A percentile compares a stretch with the other conserved stretches of the same genome.
phyloP scores from a whole-genome alignment of 2,329 filamentous ascomycete species.

The Botrytis deweyae region DNA sequence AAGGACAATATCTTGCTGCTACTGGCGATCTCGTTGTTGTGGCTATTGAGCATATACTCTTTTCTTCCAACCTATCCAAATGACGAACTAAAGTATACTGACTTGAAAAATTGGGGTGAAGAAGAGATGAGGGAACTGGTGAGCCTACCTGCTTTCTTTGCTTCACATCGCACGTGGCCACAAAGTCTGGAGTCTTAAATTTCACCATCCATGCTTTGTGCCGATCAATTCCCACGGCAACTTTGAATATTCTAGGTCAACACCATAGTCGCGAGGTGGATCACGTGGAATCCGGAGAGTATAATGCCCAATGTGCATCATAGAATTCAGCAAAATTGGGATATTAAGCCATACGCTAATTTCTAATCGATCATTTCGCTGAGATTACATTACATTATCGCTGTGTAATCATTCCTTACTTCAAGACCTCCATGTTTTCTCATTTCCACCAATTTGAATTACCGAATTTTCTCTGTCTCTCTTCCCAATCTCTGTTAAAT shows the following conservation, averaged over 20 bases:
- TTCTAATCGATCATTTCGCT: neutral
- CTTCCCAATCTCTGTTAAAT: neutral
- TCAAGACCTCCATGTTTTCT: neutral
- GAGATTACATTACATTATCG: neutral
- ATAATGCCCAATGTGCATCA: neutral
- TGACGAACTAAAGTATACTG: neutral
- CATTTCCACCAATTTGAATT: neutral
- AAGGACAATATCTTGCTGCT: slow-evolving; percentile 13
- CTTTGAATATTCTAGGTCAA: neutral
- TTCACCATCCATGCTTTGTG: neutral
- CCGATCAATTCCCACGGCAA: neutral
- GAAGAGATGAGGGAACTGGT: neutral
- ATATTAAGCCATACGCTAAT: neutral
- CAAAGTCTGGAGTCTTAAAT: neutral
- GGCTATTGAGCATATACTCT: slow-evolving; percentile 1
- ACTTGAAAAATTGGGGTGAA: neutral
- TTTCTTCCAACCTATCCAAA: neutral
- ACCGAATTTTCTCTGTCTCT: neutral
- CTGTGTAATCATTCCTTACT: neutral
- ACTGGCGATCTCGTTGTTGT: slow-evolving; percentile 6
- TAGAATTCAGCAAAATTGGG: neutral
- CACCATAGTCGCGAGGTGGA: neutral
- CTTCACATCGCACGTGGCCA: neutral
- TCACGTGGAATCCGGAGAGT: neutral
- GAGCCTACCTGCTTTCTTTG: neutral